Evolutionary conservation across 2,329 filamentous ascomycete genomes (phyloP), one percentile per base, ranked within the genome.

Genomic region (Cercospora sp.): DNA sequence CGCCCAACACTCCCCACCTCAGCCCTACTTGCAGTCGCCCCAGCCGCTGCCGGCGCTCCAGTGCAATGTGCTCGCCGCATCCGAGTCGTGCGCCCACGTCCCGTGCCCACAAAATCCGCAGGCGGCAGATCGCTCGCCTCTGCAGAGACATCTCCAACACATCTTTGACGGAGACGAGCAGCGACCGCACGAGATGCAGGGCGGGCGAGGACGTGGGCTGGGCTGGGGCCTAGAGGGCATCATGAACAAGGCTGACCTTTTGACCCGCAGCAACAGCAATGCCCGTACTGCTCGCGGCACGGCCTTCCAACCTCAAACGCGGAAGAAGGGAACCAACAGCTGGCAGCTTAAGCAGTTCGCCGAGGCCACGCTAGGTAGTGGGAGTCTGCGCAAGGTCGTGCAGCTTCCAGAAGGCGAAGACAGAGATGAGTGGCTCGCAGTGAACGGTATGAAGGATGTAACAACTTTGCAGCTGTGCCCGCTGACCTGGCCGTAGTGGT

Each of bases 291-390:
- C 93, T 77, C 93, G 92, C 74, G 89, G 92, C 80, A 93, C 92
- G 77, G 92, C 95, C 74, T 98, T 98, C 84, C 93, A 94, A 78
- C 92, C 94, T 42, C 91, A 94, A 76, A 90, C 90, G 70, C 84
- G 90, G 53, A 91, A 90, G 77, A 96, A 95, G 80, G 93, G 94
- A 67, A 96, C 93, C 64, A 92, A 89, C 75, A 96, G 87, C 80
- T 97, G 97, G 84, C 95, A 98, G 82, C 85, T 99, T 74, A 91
- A 95, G 80, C 95, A 99, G 80, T 99, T 98, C 85, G 95, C 95
- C 63, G 96, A 99, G 81, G 95, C 96, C 57, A 99, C 95, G 10
- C 86, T 99, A 42, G 95, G 95, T 40, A 96, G 93, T 74, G 95
- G 95, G 60, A 97, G 94, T 81, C 83, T 99, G 82, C 89, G 93